These are phyloP conservation scores for Lotus japonicus DNA, from an alignment of 306 rosid species.

Conservation along the genomic window DNA sequence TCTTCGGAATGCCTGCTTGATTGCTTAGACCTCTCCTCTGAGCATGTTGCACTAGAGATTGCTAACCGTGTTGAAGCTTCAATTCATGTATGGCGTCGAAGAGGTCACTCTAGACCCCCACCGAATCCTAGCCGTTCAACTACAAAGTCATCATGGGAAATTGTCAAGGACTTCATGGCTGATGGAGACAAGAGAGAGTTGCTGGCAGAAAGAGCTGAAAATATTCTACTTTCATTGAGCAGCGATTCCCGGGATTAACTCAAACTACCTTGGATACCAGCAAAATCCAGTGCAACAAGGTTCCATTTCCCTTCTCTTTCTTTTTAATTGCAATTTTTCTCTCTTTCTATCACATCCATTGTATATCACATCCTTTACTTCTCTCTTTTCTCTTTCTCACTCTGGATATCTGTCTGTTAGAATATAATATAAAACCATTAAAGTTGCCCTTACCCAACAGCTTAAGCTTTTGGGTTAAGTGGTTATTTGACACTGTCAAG, in stretches of 20 bases:
- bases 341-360: conserved; percentile 1
- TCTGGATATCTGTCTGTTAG: no score
- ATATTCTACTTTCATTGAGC: conserved; percentile 65
- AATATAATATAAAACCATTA: no score
- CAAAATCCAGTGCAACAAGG: conserved; percentile 92
- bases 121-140: conserved; percentile 58
- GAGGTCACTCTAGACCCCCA: conserved; percentile 51
- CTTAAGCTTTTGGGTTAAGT: no score
- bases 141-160: conserved; percentile 83
- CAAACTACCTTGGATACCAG: conserved; percentile 78
- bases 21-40: conserved; percentile 77
- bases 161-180: conserved; percentile 78
- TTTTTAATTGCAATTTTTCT: neutral
- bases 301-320: conserved; percentile 10
- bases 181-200: conserved; percentile 84
- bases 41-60: conserved; percentile 81
- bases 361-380: no score
- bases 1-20: conserved; percentile 75
- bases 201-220: conserved; percentile 74
- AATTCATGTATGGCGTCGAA: conserved; percentile 76
- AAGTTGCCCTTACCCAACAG: no score
- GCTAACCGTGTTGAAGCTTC: conserved; percentile 91
- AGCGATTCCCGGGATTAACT: conserved; percentile 69
- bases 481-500: no score
- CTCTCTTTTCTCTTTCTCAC: no score